A percentile compares a stretch with the other conserved stretches of the same genome.
These are phyloP conservation scores for Phaffia australis DNA, from an alignment of 768 basidiomycete genomes.

Conservation along the genomic window DNA sequence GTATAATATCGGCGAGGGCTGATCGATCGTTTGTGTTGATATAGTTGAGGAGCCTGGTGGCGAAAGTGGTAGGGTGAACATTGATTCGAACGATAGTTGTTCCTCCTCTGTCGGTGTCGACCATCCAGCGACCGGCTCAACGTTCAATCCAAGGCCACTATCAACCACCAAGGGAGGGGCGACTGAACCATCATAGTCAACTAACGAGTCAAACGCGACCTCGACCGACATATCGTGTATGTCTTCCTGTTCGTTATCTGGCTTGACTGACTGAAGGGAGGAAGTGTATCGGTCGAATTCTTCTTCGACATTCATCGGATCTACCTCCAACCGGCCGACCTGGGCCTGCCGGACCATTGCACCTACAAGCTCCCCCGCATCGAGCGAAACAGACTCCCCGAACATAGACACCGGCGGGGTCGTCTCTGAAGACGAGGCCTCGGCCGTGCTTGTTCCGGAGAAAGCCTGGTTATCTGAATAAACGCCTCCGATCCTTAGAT, in stretches of 20 bases:
- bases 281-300: background rate
- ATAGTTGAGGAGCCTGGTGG: background rate
- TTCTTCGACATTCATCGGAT: background rate
- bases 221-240: background rate
- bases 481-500: constrained; percentile 4
- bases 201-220: constrained; percentile 14
- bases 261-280: background rate
- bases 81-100: constrained; percentile 16
- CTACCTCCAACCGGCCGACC: background rate
- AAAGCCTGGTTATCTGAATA: background rate
- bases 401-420: too few relatives aligned
- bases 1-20: constrained; percentile 14
- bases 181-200: constrained; percentile 18
- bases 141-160: too few relatives aligned
- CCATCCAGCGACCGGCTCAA: background rate
- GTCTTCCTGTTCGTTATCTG: constrained; percentile 2
- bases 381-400: too few relatives aligned
- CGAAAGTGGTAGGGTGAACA: constrained; percentile 10
- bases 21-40: background rate
- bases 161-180: background rate
- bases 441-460: background rate
- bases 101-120: constrained; percentile 4
- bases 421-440: too few relatives aligned
- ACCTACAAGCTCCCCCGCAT: too few relatives aligned
- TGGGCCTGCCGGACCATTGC: background rate